Evolutionary conservation across 306 rosid species (phyloP).

Genomic region (Cicer yamashitae): DNA sequence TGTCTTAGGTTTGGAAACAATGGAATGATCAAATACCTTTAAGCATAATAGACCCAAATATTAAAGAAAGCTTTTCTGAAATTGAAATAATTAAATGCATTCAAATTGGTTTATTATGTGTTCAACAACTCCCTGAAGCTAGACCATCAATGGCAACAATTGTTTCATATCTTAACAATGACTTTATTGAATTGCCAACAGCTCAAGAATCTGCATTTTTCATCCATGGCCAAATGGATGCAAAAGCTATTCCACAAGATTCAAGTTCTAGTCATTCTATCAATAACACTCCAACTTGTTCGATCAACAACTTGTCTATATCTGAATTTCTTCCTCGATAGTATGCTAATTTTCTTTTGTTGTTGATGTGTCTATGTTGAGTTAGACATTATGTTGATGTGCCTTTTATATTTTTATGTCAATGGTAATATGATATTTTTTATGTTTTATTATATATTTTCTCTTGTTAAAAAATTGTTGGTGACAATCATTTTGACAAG

Average conservation of each 20-base stretch:
- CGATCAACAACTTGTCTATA: constrained; percentile 1
- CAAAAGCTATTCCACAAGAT: constrained; percentile 10
- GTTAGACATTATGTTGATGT: too few relatives aligned
- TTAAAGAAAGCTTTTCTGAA: not conserved
- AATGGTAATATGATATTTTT: too few relatives aligned
- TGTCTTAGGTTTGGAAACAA: constrained; percentile 27
- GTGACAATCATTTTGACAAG: too few relatives aligned
- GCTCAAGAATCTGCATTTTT: constrained; percentile 11
- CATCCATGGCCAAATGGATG: not conserved
- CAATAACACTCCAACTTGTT: not conserved
- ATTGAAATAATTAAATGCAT: constrained; percentile 6
- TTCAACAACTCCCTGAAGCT: constrained; percentile 6
- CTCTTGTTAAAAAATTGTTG: too few relatives aligned
- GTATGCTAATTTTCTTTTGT: not conserved
- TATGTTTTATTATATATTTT: too few relatives aligned
- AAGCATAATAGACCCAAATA: constrained; percentile 5
- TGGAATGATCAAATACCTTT: constrained; percentile 1
- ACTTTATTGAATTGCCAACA: not conserved
- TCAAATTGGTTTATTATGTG: constrained; percentile 34
- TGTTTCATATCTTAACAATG: constrained; percentile 26
- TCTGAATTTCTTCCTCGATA: constrained; percentile 12
- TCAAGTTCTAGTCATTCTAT: constrained; percentile 26
- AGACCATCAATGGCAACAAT: constrained; percentile 21
- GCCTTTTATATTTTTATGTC: too few relatives aligned
- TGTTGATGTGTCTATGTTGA: not conserved